These are phyloP conservation scores for Knoxia roxburghii DNA, from an alignment of 257 asterid genomes.

Conservation along the genomic window DNA sequence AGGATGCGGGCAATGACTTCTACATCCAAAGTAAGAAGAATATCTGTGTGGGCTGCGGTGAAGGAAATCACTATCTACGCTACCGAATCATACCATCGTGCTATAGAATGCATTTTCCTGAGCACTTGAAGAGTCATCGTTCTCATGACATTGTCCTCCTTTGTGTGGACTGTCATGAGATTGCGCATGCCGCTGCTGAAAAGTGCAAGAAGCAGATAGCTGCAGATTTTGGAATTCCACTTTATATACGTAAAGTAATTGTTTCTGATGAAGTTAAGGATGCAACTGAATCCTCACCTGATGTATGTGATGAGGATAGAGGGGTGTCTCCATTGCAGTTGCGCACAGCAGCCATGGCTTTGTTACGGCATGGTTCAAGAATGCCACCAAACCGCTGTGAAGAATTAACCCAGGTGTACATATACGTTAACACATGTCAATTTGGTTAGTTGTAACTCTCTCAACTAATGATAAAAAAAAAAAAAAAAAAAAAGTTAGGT, in stretches of 20 bases:
- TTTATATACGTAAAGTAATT: constrained; percentile 55
- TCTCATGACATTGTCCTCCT: constrained; percentile 96
- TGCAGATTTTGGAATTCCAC: constrained; percentile 70
- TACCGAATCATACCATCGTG: constrained; percentile 95
- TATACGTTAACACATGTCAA: neutral
- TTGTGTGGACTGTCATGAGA: constrained; percentile 96
- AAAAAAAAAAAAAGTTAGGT: no score
- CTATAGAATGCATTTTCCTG: constrained; percentile 95
- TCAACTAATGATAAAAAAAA: neutral
- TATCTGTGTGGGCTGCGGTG: constrained; percentile 96
- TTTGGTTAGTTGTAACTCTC: neutral
- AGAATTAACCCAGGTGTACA: constrained; percentile 67
- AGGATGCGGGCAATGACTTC: constrained; percentile 92
- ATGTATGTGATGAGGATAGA: constrained; percentile 37
- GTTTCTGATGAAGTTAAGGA: constrained; percentile 45
- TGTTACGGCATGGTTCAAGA: constrained; percentile 74
- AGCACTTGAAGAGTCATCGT: constrained; percentile 94
- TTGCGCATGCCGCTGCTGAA: constrained; percentile 94
- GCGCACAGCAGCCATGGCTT: constrained; percentile 95
- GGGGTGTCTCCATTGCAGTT: constrained; percentile 88
- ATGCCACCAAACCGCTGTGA: constrained; percentile 86
- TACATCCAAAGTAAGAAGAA: constrained; percentile 94
- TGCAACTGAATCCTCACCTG: constrained; percentile 27
- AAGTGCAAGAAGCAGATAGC: constrained; percentile 77
- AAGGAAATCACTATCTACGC: constrained; percentile 90